Percentiles rank a stretch among this genome's conserved stretches.
phyloP scores from a whole-genome alignment of 495 filamentous ascomycete species.

The Aspergillus asperescens region DNA sequence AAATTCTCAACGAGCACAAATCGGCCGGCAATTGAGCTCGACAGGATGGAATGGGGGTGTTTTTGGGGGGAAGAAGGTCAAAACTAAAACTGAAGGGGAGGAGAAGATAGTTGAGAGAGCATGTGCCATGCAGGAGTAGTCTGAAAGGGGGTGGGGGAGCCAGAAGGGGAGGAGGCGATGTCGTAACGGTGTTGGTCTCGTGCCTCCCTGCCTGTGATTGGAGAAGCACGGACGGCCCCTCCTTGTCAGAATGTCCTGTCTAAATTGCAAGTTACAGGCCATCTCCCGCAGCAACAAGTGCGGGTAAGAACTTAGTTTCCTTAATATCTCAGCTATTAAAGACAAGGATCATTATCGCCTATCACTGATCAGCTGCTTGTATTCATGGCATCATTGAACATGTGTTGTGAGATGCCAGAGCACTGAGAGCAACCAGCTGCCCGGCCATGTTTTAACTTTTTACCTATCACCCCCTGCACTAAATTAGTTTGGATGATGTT shows the following conservation, averaged over 20 bases:
- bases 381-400: background rate
- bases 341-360: background rate
- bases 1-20: constrained; percentile 9
- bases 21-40: constrained; percentile 20
- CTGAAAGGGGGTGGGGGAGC: background rate
- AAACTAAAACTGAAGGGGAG: background rate
- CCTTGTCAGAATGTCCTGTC: background rate
- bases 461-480: no score
- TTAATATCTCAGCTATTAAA: background rate
- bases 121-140: background rate
- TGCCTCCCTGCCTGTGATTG: constrained; percentile 36
- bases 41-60: background rate
- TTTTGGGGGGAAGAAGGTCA: background rate
- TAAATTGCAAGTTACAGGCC: background rate
- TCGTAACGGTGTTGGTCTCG: constrained; percentile 31
- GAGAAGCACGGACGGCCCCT: constrained; percentile 17
- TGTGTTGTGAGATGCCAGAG: no score
- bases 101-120: constrained; percentile 1
- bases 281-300: background rate
- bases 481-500: no score
- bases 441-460: no score
- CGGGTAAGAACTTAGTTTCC: constrained; percentile 4
- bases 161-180: constrained; percentile 3
- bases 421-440: no score
- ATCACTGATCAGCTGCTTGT: background rate